phyloP scores from a whole-genome alignment of 768 basidiomycete genomes.

The Scleroderma bovista region DNA sequence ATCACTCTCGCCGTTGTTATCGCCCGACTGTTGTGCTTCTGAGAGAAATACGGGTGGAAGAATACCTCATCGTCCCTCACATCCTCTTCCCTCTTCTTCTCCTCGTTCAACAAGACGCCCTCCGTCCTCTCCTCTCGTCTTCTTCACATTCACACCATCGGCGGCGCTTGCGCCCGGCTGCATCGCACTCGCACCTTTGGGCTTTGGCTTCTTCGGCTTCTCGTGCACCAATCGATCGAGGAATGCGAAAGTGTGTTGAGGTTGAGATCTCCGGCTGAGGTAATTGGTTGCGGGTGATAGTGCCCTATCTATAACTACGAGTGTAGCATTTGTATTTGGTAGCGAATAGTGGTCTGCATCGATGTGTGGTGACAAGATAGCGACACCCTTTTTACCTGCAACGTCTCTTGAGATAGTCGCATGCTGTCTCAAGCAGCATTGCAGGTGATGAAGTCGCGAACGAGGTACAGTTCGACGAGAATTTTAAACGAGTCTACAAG shows the following conservation, averaged over 20 bases:
- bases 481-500: conserved; percentile 29
- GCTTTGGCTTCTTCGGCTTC: conserved; percentile 75
- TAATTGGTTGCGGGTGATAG: conserved; percentile 68
- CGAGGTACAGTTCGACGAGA: too few species aligned
- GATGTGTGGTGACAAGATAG: too few species aligned
- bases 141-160: conserved; percentile 65
- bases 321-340: too few species aligned
- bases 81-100: conserved; percentile 54
- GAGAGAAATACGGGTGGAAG: conserved; percentile 85
- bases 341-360: too few species aligned
- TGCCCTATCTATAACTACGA: too few species aligned
- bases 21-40: conserved; percentile 54
- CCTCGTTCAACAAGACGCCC: conserved; percentile 60
- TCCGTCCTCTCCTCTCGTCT: conserved; percentile 56
- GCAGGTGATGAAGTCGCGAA: too few species aligned
- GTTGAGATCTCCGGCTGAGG: conserved; percentile 81
- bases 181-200: conserved; percentile 88
- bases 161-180: conserved; percentile 75
- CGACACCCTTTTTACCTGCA: too few species aligned
- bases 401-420: too few species aligned
- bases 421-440: too few species aligned
- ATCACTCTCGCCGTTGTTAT: too few species aligned
- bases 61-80: conserved; percentile 90
- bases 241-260: conserved; percentile 94
- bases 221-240: conserved; percentile 96